These are phyloP conservation scores for Dioscorea zingiberensis DNA, from an alignment of 106 monocot species.

Conservation along the genomic window DNA sequence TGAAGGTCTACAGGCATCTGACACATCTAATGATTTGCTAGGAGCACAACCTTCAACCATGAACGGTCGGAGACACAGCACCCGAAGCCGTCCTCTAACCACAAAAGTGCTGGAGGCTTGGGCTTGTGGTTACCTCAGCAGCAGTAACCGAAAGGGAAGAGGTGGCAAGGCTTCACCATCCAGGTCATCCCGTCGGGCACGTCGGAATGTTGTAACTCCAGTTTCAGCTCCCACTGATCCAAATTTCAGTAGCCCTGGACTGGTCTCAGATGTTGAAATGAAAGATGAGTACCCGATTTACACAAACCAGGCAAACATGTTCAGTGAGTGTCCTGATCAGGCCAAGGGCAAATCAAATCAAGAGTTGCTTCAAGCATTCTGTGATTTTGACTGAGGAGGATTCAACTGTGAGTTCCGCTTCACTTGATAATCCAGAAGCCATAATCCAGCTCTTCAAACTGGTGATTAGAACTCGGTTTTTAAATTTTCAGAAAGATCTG, in stretches of 20 bases:
- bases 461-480: neutral
- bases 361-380: conserved; percentile 23
- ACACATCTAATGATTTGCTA: neutral
- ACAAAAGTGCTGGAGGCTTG: conserved; percentile 86
- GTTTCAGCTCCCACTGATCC: neutral
- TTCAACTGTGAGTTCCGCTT: neutral
- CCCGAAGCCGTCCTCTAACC: conserved; percentile 78
- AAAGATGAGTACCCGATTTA: conserved; percentile 13
- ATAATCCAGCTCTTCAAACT: neutral
- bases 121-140: conserved; percentile 67
- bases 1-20: neutral
- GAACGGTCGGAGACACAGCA: conserved; percentile 65
- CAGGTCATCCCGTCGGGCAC: conserved; percentile 27
- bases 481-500: neutral
- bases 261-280: conserved; percentile 3
- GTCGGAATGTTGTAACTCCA: conserved; percentile 17
- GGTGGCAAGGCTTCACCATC: neutral
- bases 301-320: conserved; percentile 7
- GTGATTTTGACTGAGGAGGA: conserved; percentile 12
- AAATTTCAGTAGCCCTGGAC: neutral
- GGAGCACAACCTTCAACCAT: conserved; percentile 2
- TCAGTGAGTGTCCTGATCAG: conserved; percentile 8
- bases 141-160: conserved; percentile 26
- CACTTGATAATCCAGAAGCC: neutral
- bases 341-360: conserved; percentile 23